Conservation (phyloP, 2,329 filamentous ascomycete species). For the Thielaviopsis musarum region DNA sequence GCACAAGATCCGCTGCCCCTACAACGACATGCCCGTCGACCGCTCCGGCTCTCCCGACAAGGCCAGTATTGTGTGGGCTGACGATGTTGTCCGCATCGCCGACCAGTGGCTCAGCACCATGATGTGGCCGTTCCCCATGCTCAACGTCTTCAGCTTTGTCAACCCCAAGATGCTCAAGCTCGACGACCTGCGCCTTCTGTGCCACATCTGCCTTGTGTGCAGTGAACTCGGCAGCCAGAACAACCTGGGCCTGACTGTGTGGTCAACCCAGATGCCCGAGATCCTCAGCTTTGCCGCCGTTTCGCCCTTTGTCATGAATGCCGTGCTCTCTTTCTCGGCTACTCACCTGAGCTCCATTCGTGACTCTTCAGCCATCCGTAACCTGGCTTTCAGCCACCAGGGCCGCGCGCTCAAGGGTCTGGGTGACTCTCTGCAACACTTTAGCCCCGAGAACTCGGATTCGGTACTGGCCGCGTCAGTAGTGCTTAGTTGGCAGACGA, state of each 20-base stretch:
- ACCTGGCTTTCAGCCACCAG: conserved; percentile 78
- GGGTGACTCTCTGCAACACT: conserved; percentile 70
- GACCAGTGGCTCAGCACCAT: conserved; percentile 62
- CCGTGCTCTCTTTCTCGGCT: conserved; percentile 82
- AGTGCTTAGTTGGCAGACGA: conserved; percentile 87
- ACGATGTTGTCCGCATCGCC: conserved; percentile 67
- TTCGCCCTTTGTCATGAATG: conserved; percentile 83
- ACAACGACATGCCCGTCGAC: conserved; percentile 67
- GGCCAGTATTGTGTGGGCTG: conserved; percentile 66
- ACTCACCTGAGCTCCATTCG: conserved; percentile 85
- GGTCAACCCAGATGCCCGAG: conserved; percentile 72
- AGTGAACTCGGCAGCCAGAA: conserved; percentile 63
- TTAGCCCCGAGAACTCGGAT: conserved; percentile 76
- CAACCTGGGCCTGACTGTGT: conserved; percentile 72
- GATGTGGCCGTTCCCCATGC: conserved; percentile 67
- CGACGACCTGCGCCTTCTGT: conserved; percentile 73
- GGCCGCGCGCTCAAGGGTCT: conserved; percentile 73
- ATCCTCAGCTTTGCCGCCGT: conserved; percentile 70
- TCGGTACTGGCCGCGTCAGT: conserved; percentile 83
- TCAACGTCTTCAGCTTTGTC: conserved; percentile 59
- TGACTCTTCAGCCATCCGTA: conserved; percentile 67
- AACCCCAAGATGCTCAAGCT: conserved; percentile 55
- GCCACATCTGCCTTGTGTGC: conserved; percentile 76
- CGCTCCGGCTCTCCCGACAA: conserved; percentile 43
- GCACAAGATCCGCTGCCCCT: conserved; percentile 95